Conservation (phyloP, 2,329 filamentous ascomycete genomes). For the Paraphaeosphaeria sporulosa region DNA sequence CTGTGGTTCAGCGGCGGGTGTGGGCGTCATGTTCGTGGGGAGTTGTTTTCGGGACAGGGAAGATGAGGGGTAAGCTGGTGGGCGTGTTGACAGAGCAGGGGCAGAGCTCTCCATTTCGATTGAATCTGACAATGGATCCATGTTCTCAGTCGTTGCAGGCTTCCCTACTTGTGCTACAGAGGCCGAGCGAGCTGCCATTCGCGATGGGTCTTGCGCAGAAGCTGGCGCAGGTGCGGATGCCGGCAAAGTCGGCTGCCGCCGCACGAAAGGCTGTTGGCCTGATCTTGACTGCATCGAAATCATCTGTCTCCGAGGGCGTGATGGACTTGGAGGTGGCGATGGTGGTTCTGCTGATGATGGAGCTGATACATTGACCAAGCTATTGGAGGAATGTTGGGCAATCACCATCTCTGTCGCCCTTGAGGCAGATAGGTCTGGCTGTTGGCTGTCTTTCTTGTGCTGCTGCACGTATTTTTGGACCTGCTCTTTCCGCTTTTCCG, state of each 20-base stretch:
- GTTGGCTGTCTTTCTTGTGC: slow-evolving; percentile 23
- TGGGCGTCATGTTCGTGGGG: slow-evolving; percentile 27
- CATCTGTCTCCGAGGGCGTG: slow-evolving; percentile 14
- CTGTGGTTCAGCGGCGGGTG: slow-evolving; percentile 21
- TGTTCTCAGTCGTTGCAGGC: neutral
- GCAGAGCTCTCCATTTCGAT: slow-evolving; percentile 1
- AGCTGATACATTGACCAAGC: slow-evolving; percentile 18
- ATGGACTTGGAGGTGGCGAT: neutral
- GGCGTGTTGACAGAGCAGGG: neutral
- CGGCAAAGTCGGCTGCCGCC: slow-evolving; percentile 15
- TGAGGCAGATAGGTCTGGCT: slow-evolving; percentile 21
- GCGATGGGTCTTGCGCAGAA: neutral
- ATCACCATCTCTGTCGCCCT: slow-evolving; percentile 24
- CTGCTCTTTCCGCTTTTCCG: slow-evolving; percentile 48
- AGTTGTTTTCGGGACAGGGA: slow-evolving; percentile 18
- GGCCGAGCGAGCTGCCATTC: neutral
- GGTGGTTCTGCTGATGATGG: neutral
- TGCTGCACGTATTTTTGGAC: slow-evolving; percentile 29
- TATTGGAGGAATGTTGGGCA: slow-evolving; percentile 17
- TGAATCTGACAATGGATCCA: slow-evolving; percentile 20
- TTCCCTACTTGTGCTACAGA: neutral
- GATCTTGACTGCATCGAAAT: slow-evolving; percentile 16
- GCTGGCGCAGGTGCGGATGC: neutral
- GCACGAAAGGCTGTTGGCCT: slow-evolving; percentile 24
- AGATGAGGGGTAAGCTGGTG: slow-evolving; percentile 16